Percentiles rank a stretch among this genome's conserved stretches.
Evolutionary conservation across 2,329 filamentous ascomycete species (phyloP).

Genomic region (Penicillium occitanis): DNA sequence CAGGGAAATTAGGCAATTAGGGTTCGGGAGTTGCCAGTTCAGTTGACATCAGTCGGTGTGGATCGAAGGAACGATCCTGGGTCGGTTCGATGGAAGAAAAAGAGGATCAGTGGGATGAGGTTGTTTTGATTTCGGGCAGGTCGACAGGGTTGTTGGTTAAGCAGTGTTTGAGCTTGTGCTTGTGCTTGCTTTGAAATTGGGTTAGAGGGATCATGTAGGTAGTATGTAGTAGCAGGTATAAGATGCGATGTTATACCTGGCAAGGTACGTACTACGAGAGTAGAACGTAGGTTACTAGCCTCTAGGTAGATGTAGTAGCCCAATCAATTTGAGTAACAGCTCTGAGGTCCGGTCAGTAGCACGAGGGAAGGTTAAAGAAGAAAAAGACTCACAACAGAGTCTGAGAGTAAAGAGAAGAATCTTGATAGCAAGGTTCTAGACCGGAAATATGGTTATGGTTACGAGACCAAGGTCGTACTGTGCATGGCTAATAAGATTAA

Average conservation of each 20-base stretch:
- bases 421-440: slow-evolving; percentile 1
- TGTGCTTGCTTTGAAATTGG: neutral
- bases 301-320: neutral
- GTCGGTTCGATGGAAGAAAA: neutral
- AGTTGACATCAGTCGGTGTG: neutral
- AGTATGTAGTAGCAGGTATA: neutral
- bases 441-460: slow-evolving; percentile 10
- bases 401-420: neutral
- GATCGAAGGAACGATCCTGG: slow-evolving; percentile 1
- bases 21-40: neutral
- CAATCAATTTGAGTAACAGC: slow-evolving; percentile 10
- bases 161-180: slow-evolving; percentile 5
- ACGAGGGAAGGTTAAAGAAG: neutral
- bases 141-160: neutral
- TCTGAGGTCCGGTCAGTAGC: neutral
- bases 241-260: slow-evolving; percentile 5
- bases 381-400: neutral
- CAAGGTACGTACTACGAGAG: neutral
- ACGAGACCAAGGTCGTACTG: slow-evolving; percentile 9
- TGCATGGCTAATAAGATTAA: slow-evolving; percentile 3
- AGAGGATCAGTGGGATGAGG: neutral
- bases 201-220: slow-evolving; percentile 9
- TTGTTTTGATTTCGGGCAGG: neutral
- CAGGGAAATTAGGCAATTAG: neutral
- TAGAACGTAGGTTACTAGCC: no score